Conservation (phyloP, 148 eudicot species). For the Nyssa sinensis region DNA sequence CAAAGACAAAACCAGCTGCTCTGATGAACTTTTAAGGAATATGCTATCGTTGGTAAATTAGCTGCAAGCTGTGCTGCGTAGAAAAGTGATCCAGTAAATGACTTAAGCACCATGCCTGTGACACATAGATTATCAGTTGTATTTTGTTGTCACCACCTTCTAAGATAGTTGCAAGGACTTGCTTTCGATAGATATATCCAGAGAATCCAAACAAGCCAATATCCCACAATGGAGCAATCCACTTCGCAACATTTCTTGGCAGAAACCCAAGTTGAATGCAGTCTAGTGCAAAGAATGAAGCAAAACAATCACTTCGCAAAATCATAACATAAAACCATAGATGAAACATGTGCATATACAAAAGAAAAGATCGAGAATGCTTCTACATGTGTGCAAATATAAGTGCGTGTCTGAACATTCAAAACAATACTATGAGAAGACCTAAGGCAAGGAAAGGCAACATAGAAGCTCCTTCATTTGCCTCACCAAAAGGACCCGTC, state of each 20-base stretch:
- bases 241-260: slow-evolving; percentile 75
- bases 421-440: not conserved
- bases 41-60: not conserved
- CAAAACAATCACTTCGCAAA: not conserved
- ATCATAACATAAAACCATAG: not conserved
- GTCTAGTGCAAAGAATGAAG: slow-evolving; percentile 38
- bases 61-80: not conserved
- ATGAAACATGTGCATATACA: not conserved
- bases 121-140: slow-evolving; percentile 53
- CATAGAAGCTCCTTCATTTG: not conserved
- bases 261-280: slow-evolving; percentile 85
- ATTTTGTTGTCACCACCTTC: slow-evolving; percentile 70
- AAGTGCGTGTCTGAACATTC: too few species aligned
- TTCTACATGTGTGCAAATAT: not conserved
- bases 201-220: slow-evolving; percentile 57
- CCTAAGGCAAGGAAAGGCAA: not conserved
- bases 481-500: not conserved
- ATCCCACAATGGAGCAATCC: slow-evolving; percentile 91
- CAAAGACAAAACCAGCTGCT: slow-evolving; percentile 18
- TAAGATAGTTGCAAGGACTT: slow-evolving; percentile 78
- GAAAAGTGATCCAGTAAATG: slow-evolving; percentile 4
- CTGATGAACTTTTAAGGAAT: slow-evolving; percentile 10
- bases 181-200: slow-evolving; percentile 61
- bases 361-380: not conserved
- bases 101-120: slow-evolving; percentile 50